Conservation (phyloP, 2,329 filamentous ascomycete genomes). For the Epichloe baconii region DNA sequence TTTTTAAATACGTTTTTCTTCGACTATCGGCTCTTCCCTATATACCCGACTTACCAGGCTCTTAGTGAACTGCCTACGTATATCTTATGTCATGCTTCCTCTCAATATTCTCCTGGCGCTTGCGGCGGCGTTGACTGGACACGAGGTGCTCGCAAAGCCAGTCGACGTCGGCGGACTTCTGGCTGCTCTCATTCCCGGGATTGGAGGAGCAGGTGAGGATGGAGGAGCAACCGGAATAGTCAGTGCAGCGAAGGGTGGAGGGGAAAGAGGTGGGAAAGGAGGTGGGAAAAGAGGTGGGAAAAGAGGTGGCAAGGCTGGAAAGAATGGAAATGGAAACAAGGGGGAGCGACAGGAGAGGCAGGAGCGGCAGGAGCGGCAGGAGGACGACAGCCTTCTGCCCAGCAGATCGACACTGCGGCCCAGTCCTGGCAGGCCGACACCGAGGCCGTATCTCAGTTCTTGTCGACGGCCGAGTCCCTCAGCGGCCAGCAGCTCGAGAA, state of each 20-base stretch:
- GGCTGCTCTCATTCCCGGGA: background rate
- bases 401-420: slow-evolving; percentile 3
- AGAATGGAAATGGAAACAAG: background rate
- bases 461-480: slow-evolving; percentile 7
- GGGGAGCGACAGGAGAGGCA: no score
- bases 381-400: background rate
- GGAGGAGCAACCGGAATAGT: background rate
- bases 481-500: slow-evolving; percentile 1
- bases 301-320: no score
- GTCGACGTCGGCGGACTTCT: background rate
- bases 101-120: background rate
- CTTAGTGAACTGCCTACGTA: background rate
- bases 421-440: slow-evolving; percentile 8
- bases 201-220: background rate
- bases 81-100: background rate
- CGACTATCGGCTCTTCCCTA: no score
- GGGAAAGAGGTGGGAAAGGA: no score
- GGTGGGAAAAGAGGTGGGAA: background rate
- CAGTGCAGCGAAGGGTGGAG: background rate
- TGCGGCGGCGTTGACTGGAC: background rate
- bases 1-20: background rate
- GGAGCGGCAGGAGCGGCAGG: background rate
- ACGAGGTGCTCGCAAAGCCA: background rate
- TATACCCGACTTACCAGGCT: no score
- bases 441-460: slow-evolving; percentile 6